These are phyloP conservation scores for Diutina neorugosa DNA, from an alignment of 1,139 yeast species.

Conservation along the genomic window DNA sequence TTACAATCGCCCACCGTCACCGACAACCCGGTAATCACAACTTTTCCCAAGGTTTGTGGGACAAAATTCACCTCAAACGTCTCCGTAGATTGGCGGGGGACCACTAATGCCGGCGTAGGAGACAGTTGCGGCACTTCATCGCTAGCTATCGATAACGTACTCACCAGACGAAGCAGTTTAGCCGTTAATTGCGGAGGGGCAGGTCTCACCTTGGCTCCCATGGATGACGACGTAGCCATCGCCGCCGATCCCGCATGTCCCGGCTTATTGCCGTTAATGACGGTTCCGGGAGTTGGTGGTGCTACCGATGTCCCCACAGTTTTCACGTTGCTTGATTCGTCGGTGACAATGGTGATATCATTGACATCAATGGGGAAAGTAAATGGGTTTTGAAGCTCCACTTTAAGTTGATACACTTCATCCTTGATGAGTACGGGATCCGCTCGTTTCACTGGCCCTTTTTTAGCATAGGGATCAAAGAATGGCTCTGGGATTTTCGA, in stretches of 20 bases:
- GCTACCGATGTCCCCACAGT: background rate
- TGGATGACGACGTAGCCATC: background rate
- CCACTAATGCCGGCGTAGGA: background rate
- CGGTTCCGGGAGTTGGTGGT: background rate
- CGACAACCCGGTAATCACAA: background rate
- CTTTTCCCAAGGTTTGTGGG: background rate
- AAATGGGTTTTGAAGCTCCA: constrained; percentile 70
- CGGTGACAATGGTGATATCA: constrained; percentile 34
- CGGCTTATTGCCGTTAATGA: background rate
- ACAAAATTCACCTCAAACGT: background rate
- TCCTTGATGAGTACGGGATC: constrained; percentile 35
- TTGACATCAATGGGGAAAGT: constrained; percentile 58
- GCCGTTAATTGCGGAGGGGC: background rate
- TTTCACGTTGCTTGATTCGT: constrained; percentile 6
- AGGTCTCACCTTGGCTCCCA: background rate
- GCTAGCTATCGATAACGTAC: background rate
- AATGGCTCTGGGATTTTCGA: constrained; percentile 8
- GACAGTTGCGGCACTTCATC: background rate
- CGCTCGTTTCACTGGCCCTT: constrained; percentile 12
- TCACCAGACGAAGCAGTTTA: background rate
- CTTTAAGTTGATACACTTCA: constrained; percentile 39
- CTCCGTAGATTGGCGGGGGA: background rate
- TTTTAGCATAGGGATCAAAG: constrained; percentile 24
- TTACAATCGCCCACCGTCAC: background rate
- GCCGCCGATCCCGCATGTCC: background rate